These are phyloP conservation scores for Yamadazyma paraphyllophila DNA, from an alignment of 805 yeast species.

Conservation along the genomic window DNA sequence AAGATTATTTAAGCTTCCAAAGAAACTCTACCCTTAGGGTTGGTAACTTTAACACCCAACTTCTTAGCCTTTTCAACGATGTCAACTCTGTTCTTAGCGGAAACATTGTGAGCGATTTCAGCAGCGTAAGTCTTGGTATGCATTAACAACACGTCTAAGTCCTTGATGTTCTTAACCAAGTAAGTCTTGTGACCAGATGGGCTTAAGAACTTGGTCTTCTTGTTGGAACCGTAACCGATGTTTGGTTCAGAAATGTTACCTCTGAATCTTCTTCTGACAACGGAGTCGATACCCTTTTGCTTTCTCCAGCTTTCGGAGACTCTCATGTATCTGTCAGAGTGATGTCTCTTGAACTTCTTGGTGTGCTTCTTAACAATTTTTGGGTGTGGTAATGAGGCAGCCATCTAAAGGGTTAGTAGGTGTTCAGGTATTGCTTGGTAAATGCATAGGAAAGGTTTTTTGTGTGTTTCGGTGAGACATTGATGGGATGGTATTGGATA, in stretches of 20 bases:
- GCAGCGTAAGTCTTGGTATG: slow-evolving; percentile 99
- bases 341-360: slow-evolving; percentile 99
- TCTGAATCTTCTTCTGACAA: slow-evolving; percentile 99
- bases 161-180: slow-evolving; percentile 88
- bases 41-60: slow-evolving; percentile 97
- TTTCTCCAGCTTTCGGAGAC: slow-evolving; percentile 99
- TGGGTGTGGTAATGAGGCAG: slow-evolving; percentile 97
- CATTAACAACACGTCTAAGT: slow-evolving; percentile 91
- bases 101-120: slow-evolving; percentile 98
- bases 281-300: slow-evolving; percentile 99
- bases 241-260: slow-evolving; percentile 99
- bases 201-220: slow-evolving; percentile 91
- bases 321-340: slow-evolving; percentile 99
- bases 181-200: slow-evolving; percentile 99
- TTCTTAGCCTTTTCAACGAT: slow-evolving; percentile 97
- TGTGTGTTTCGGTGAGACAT: background rate
- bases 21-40: slow-evolving; percentile 97
- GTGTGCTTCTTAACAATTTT: slow-evolving; percentile 99
- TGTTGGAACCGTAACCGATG: slow-evolving; percentile 99
- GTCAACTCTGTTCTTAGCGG: slow-evolving; percentile 97
- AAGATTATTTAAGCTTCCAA: slow-evolving; percentile 78
- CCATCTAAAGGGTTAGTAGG: slow-evolving; percentile 48
- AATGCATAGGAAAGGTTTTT: background rate
- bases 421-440: background rate
- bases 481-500: background rate